Evolutionary conservation across 116 monocot genomes (phyloP).

Genomic region (Posidonia oceanica): DNA sequence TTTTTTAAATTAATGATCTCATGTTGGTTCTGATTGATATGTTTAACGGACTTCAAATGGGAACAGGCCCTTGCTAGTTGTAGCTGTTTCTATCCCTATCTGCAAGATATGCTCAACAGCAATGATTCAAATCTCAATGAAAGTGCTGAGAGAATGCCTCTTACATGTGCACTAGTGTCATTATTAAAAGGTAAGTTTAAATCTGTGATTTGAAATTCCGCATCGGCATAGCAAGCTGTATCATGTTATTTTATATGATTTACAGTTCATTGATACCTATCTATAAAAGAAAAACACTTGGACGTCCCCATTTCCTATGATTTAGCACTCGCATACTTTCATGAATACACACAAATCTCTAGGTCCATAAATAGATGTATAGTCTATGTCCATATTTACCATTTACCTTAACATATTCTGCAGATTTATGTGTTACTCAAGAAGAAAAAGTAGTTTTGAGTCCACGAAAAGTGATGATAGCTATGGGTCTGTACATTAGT

Average conservation of each 20-base stretch:
- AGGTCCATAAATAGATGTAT: no score
- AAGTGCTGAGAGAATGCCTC: conserved; percentile 44
- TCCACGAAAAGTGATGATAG: conserved; percentile 68
- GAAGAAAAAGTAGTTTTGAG: conserved; percentile 44
- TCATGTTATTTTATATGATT: no score
- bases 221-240: background rate
- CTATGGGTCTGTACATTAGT: conserved; percentile 42
- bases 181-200: conserved; percentile 54
- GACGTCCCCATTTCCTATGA: no score
- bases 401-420: background rate
- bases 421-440: conserved; percentile 42
- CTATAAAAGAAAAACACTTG: no score
- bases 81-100: conserved; percentile 41
- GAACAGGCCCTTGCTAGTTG: conserved; percentile 74
- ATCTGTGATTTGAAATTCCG: background rate
- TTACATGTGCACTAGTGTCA: conserved; percentile 49
- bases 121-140: conserved; percentile 18
- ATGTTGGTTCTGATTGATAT: background rate
- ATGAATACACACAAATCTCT: no score
- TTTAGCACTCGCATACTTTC: no score
- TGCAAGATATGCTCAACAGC: conserved; percentile 25
- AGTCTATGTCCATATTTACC: background rate
- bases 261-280: no score
- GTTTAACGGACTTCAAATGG: background rate
- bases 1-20: background rate